phyloP scores from a whole-genome alignment of 164 flowering plant species.

The Magnolia kwangsiensis region DNA sequence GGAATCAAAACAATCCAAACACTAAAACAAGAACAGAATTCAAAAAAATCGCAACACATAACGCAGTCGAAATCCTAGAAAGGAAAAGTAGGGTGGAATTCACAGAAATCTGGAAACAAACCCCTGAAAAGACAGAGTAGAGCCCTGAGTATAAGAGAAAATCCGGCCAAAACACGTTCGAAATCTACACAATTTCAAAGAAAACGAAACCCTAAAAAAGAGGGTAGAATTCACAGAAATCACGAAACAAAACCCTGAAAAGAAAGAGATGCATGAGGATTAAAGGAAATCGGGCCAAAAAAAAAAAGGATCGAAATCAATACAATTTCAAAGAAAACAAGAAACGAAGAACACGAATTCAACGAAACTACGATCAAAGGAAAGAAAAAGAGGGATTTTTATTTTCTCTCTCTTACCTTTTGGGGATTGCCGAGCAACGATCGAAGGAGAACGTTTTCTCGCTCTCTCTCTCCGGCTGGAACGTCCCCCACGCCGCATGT shows the following conservation, averaged over 20 bases:
- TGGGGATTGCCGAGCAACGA: neutral
- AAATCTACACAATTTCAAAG: no score
- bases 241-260: neutral
- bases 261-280: neutral
- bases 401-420: neutral
- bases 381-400: neutral
- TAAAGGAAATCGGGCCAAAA: neutral
- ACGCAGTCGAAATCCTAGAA: no score
- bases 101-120: no score
- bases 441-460: neutral
- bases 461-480: neutral
- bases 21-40: no score
- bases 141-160: no score
- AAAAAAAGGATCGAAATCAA: no score
- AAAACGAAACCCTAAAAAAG: neutral
- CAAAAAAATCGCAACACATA: no score
- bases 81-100: no score
- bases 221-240: neutral
- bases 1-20: no score
- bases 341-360: neutral
- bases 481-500: no score
- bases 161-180: no score
- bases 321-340: neutral
- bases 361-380: neutral
- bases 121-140: no score